Evolutionary conservation across 2,329 filamentous ascomycete species (phyloP), one percentile per base, ranked within the genome.

Genomic region (Fusarium austroafricanum): DNA sequence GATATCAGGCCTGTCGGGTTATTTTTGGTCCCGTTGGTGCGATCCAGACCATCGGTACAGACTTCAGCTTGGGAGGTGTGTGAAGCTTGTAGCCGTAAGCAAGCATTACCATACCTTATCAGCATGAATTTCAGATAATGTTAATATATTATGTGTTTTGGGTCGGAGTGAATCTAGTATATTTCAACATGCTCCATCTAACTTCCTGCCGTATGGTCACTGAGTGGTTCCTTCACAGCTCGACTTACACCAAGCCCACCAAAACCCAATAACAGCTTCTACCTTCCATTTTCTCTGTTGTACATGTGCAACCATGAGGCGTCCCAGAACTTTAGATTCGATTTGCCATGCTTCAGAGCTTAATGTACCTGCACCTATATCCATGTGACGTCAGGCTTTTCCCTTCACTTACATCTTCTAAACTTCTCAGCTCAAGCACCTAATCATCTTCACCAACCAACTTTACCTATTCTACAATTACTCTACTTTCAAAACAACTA

Each of bases 231-330:
- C 33, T 17, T n/a, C 33, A 18, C 10, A 26, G 17, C 17, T 52
- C 23, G 40, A 43, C 56, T 58, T 58, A 58, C 43, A 60, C 52
- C 31, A 9, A 42, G n/a, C 11, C 10, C 18, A 43, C n/a, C 43
- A 18, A 35, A 38, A n/a, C 37, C 40, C 31, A 44, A 44, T 38
- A 18, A 37, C 44, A 37, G 12, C n/a, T 17, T 31, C 10, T 18
- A 4, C 14, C 10, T 26, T 4, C 42, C 38, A 23, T 52, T 33
- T 37, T 31, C 44, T 35, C 23, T 21, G 52, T 53, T 33, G 18
- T 31, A 62, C 65, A 66, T 35, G 49, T 62, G n/a, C 47, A 35
- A 68, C 44, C 15, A 10, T 52, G 45, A 53, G 51, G 35, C 9
- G 29, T 15, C 11, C 2, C 20, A n/a, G 17, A 40, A 3, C 21